These are phyloP conservation scores for Phyllosticta citriasiana DNA, from an alignment of 2,329 filamentous ascomycete species.

Conservation along the genomic window DNA sequence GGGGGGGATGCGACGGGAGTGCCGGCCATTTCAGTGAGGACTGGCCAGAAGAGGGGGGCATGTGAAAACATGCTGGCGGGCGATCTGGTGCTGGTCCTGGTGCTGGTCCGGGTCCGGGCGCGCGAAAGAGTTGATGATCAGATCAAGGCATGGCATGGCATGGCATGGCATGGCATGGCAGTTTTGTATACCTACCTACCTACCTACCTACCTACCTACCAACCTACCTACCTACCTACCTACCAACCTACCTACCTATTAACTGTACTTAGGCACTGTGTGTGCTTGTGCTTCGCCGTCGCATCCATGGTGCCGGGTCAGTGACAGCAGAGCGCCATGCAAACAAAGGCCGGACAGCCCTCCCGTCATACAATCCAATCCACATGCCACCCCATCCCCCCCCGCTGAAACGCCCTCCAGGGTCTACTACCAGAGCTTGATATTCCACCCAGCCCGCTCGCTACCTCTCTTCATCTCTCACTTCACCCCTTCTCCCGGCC, in stretches of 20 bases:
- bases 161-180: too few relatives aligned
- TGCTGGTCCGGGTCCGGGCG: not conserved
- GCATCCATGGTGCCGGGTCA: constrained; percentile 4
- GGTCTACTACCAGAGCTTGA: constrained; percentile 3
- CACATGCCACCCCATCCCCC: not conserved
- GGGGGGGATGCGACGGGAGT: not conserved
- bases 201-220: too few relatives aligned
- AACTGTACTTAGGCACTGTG: too few relatives aligned
- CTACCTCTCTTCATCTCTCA: not conserved
- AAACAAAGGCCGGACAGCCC: not conserved
- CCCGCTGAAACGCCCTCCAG: constrained; percentile 2
- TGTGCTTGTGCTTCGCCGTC: not conserved
- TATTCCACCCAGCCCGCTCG: constrained; percentile 5
- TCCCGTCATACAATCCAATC: not conserved
- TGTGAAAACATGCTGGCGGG: not conserved
- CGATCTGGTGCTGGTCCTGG: not conserved
- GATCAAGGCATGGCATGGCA: too few relatives aligned
- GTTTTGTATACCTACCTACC: too few relatives aligned
- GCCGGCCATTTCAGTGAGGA: not conserved
- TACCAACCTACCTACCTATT: too few relatives aligned
- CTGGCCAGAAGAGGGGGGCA: not conserved
- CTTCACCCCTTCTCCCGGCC: not conserved
- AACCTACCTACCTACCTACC: too few relatives aligned
- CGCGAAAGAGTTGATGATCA: not conserved
- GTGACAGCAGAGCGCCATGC: not conserved